These are phyloP conservation scores for Xylariaceae sp. DNA, from an alignment of 2,329 filamentous ascomycete species.

Conservation along the genomic window DNA sequence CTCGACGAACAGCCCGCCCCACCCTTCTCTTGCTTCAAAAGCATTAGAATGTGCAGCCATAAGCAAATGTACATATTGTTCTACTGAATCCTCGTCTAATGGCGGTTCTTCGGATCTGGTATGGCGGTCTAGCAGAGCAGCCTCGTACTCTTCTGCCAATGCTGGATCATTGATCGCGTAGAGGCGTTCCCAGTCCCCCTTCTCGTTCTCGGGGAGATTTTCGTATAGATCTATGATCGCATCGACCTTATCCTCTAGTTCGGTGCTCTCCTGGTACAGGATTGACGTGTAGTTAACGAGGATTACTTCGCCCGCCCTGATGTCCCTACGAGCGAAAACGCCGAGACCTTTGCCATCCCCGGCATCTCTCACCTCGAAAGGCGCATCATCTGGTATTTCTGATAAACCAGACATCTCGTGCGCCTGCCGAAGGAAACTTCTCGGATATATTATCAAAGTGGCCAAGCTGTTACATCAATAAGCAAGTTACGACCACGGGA, in stretches of 20 bases:
- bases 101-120: too few relatives aligned
- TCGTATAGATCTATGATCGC: conserved; percentile 5
- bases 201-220: background rate
- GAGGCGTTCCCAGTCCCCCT: conserved; percentile 5
- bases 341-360: conserved; percentile 10
- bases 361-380: conserved; percentile 10
- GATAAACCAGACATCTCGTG: conserved; percentile 1
- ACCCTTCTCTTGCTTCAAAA: background rate
- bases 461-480: too few relatives aligned
- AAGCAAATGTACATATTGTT: background rate
- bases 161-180: too few relatives aligned
- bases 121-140: too few relatives aligned
- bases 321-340: conserved; percentile 23
- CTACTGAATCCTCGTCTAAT: too few relatives aligned
- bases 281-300: conserved; percentile 9
- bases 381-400: background rate
- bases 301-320: conserved; percentile 17
- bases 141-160: too few relatives aligned
- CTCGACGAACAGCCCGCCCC: conserved; percentile 6
- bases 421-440: too few relatives aligned
- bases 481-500: too few relatives aligned
- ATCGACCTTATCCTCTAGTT: background rate
- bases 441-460: too few relatives aligned
- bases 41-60: background rate
- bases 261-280: background rate